Base-by-base conservation (phyloP, 441 rosid species). In the Heliophila coronopifolia region DNA sequence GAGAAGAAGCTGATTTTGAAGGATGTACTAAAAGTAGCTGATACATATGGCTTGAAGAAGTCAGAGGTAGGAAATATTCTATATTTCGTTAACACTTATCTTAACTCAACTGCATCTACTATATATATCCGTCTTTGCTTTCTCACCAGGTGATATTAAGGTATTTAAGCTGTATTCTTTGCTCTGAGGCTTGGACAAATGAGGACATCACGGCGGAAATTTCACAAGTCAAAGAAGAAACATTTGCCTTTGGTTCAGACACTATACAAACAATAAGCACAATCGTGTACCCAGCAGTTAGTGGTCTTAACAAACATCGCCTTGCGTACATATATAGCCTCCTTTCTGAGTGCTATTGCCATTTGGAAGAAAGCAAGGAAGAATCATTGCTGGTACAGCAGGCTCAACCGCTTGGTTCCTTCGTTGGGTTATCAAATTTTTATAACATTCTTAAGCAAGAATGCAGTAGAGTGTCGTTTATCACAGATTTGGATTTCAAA, bases 281-380 rank as follows among this genome's bases (percentile, higher is more conserved):
- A 42, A 43, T 71, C 32, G 86, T 79, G 40, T 86, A 86, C 76
- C 97, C 99, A 56, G 83, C 74, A 25, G 64, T 86, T 75, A 80
- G 92, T 65, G 99, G 99, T 35, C 59, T 69, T 76, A 79, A 86
- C 69, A 93, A 93, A 67, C 76, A 70, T 54, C 89, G 94, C 43
- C 89, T 93, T 63, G 84, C 84, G 34, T 74, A 38, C 70, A 67
- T 93, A 61, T 89, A 68, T 65, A 63, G 77, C 73, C 85, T 93
- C 54, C 84, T 93, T 33, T 72, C 84, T 30, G 85, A 79, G 43
- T 86, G 99, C 86, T 89, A 76, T 71, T 50, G 52, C 58, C 74
- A 43, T 57, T 60, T 82, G 69, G 84, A 69, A 49, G 78, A 70
- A 78, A 66, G 66, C 54, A 66, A 73, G 72, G 69, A 68, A 59